Percentiles rank a stretch among this genome's conserved stretches.
Conservation (phyloP, 768 basidiomycete genomes). For the Trametes maxima region DNA sequence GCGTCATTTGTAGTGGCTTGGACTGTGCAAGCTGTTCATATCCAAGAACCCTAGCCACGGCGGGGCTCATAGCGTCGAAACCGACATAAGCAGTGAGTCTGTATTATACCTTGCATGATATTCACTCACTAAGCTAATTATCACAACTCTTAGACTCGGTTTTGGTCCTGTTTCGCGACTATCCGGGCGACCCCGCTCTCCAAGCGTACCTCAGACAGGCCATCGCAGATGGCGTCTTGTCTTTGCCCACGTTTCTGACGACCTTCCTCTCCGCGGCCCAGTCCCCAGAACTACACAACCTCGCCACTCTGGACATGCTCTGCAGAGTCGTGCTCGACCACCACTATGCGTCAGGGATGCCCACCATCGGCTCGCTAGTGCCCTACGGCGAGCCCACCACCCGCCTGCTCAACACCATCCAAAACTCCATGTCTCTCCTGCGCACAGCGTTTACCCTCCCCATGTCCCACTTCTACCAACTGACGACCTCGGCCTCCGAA, state of each 20-base stretch:
- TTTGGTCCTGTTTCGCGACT: constrained; percentile 63
- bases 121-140: background rate
- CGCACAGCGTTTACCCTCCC: constrained; percentile 56
- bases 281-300: constrained; percentile 62
- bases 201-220: constrained; percentile 65
- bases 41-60: constrained; percentile 48
- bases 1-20: constrained; percentile 56
- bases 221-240: constrained; percentile 56
- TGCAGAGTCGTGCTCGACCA: constrained; percentile 66
- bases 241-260: constrained; percentile 60
- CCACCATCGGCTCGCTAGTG: constrained; percentile 57
- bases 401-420: constrained; percentile 53
- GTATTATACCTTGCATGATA: background rate
- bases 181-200: constrained; percentile 72
- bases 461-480: constrained; percentile 56
- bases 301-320: constrained; percentile 69
- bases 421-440: constrained; percentile 63
- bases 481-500: constrained; percentile 62
- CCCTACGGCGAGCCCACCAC: constrained; percentile 51
- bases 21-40: constrained; percentile 62
- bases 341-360: constrained; percentile 59
- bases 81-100: constrained; percentile 61
- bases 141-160: constrained; percentile 58
- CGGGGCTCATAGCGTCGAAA: constrained; percentile 49
- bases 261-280: constrained; percentile 69